Percentiles rank a stretch among this genome's conserved stretches.
Evolutionary conservation across 2,329 filamentous ascomycete species (phyloP).

Genomic region (Sporothrix pallida): DNA sequence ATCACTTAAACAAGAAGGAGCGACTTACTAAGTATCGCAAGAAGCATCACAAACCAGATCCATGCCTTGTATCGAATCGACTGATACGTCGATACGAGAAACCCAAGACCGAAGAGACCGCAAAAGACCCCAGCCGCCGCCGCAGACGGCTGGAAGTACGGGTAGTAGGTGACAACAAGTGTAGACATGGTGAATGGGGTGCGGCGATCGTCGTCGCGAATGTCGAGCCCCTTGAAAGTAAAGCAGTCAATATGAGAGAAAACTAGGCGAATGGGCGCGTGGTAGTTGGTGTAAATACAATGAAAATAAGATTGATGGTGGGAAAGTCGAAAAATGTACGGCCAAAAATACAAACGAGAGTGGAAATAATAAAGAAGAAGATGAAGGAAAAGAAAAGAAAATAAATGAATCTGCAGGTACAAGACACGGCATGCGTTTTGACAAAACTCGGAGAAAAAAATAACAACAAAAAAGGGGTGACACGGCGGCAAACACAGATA

Average conservation of each 20-base stretch:
- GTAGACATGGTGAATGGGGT: slow-evolving; percentile 25
- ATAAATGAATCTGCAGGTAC: not conserved
- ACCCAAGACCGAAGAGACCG: slow-evolving; percentile 41
- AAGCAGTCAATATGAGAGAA: too few species aligned
- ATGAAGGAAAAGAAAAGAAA: not conserved
- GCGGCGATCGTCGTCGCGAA: not conserved
- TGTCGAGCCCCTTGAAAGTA: too few species aligned
- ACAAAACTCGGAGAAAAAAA: slow-evolving; percentile 3
- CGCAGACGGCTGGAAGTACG: slow-evolving; percentile 41
- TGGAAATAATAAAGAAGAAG: not conserved
- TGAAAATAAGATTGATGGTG: not conserved
- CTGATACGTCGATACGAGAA: slow-evolving; percentile 40
- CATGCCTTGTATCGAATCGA: slow-evolving; percentile 42
- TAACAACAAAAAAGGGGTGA: slow-evolving; percentile 11
- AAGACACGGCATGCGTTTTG: not conserved
- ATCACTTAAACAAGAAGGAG: not conserved
- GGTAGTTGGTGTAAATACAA: not conserved
- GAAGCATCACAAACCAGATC: slow-evolving; percentile 44
- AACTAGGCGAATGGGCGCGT: too few species aligned
- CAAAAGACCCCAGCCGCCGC: slow-evolving; percentile 41
- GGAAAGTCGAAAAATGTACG: not conserved
- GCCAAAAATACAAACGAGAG: not conserved
- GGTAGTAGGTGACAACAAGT: slow-evolving; percentile 34
- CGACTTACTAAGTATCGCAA: slow-evolving; percentile 41
- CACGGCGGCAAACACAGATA: not conserved